Evolutionary conservation across 2,329 filamentous ascomycete species (phyloP), one percentile per base, ranked within the genome.

Genomic region (Ramularia collo-cygni): DNA sequence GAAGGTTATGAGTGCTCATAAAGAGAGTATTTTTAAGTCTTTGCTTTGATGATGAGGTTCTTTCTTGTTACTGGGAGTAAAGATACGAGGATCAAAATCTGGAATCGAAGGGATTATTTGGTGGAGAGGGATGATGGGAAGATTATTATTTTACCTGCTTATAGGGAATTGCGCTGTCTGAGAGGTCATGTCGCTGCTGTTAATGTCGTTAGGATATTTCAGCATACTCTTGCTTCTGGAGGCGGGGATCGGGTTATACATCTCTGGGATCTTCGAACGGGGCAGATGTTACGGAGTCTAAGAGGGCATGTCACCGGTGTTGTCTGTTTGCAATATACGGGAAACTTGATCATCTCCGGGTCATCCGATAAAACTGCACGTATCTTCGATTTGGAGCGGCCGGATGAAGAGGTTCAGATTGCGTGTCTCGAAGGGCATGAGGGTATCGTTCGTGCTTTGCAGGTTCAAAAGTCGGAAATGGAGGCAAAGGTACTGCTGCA

Each of bases 401-500:
- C 21, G 21, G 21, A 24, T 6, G 24, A 19, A 7, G 10, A 30
- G 10, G 21, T 17, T 6, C 28, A 24, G 29, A 24, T 40, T n/a
- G 37, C 37, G 10, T 33, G 38, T n/a, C 33, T 44, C 8, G n/a
- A 40, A 31, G 42, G 42, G 10, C 34, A 40, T 24, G 32, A 10
- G 12, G 32, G 26, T 13, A 26, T 44, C n/a, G 14, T 41, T 4
- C 28, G 42, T 21, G 30, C 31, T 31, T 26, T 43, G 9, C 30
- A 39, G 26, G 36, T 24, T 10, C 21, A 24, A 10, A 6, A 24
- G 6, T 24, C 21, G 21, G 21, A 24, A 24, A 24, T 10, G 6
- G 21, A 10, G 10, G 6, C 21, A 10, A 6, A 24, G 21, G n/a
- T n/a, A n/a, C 21, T 24, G 6, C 10, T 84, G 8, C 81, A 89